phyloP scores from a whole-genome alignment of 2,329 filamentous ascomycete genomes.

The Trichoderma hamatum region DNA sequence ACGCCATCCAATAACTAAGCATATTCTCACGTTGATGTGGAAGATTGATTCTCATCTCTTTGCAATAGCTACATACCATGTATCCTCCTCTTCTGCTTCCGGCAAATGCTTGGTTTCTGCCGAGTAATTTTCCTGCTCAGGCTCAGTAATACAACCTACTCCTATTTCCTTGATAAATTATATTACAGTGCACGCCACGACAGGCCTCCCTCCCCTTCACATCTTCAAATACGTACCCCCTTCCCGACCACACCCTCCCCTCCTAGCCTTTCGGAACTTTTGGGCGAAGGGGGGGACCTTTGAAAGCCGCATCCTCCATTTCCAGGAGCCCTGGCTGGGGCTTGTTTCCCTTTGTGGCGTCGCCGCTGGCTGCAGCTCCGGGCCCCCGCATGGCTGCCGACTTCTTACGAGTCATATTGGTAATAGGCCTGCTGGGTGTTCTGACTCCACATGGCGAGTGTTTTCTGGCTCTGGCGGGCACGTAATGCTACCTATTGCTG shows the following conservation, averaged over 20 bases:
- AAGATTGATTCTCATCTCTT: neutral
- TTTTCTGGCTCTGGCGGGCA: neutral
- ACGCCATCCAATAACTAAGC: neutral
- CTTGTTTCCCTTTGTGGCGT: neutral
- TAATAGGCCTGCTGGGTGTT: neutral
- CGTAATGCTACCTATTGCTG: neutral
- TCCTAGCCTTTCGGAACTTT: conserved; percentile 30
- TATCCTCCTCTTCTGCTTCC: neutral
- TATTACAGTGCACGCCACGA: neutral
- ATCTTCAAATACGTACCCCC: neutral
- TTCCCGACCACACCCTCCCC: conserved; percentile 5
- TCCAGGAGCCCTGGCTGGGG: conserved; percentile 9
- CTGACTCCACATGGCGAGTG: conserved; percentile 1
- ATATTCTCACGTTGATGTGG: neutral
- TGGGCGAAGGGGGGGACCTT: conserved; percentile 30
- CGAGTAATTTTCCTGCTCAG: neutral
- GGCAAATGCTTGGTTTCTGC: neutral
- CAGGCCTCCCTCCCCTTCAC: no score
- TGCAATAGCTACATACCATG: neutral
- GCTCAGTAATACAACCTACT: neutral
- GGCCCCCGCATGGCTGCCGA: conserved; percentile 5
- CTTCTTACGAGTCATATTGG: conserved; percentile 12
- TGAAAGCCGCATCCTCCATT: conserved; percentile 25
- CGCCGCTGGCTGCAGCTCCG: conserved; percentile 9
- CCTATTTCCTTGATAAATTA: neutral